A percentile compares a stretch with the other conserved stretches of the same genome.
These are phyloP conservation scores for Gentiana dahurica DNA, from an alignment of 257 asterid species.

Conservation along the genomic window DNA sequence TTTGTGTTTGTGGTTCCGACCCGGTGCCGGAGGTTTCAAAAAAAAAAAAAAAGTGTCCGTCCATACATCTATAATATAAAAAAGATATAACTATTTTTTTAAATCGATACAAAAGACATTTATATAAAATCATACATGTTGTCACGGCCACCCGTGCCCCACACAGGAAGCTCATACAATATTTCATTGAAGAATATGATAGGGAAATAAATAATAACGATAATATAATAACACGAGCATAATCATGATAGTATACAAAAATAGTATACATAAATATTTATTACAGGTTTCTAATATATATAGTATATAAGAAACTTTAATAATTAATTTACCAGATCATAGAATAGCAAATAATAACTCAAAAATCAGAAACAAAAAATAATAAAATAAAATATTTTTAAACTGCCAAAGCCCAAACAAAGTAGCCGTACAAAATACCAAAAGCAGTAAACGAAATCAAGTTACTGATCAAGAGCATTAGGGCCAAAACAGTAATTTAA, in stretches of 20 bases:
- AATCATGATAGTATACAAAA: neutral
- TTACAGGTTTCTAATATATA: constrained; percentile 9
- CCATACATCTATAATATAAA: no score
- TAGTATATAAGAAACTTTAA: constrained; percentile 3
- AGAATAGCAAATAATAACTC: constrained; percentile 4
- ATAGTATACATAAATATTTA: constrained; percentile 2
- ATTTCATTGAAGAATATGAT: no score
- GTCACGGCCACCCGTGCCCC: no score
- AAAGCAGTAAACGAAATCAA: constrained; percentile 8
- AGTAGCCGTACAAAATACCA: neutral
- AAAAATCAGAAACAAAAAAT: neutral
- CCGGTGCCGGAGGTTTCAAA: no score
- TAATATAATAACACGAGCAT: neutral
- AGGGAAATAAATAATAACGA: no score
- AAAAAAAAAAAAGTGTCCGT: no score
- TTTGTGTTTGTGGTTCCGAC: no score
- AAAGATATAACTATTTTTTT: no score
- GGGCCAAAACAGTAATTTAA: constrained; percentile 86
- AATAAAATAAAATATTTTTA: neutral
- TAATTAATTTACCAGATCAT: neutral
- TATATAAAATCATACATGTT: no score
- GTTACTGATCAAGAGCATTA: constrained; percentile 87
- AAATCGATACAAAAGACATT: no score
- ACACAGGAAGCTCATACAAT: no score
- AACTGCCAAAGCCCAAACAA: neutral